These are phyloP conservation scores for Dothideomycetidae sp. DNA, from an alignment of 2,329 filamentous ascomycete genomes.

Conservation along the genomic window DNA sequence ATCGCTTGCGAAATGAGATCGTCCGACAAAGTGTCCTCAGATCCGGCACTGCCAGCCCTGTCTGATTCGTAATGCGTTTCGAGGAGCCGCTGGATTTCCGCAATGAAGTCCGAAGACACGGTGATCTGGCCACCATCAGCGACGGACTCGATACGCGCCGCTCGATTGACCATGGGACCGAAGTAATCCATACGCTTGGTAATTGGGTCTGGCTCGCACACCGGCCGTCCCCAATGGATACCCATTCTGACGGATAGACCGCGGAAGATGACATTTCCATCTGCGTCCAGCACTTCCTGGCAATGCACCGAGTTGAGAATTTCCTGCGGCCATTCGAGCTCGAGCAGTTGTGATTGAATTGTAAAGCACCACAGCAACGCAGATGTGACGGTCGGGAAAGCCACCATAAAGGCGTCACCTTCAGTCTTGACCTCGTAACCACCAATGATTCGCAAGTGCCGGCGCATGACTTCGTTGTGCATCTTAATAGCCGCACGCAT, in stretches of 20 bases:
- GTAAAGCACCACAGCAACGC: slow-evolving; percentile 94
- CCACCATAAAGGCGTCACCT: slow-evolving; percentile 99
- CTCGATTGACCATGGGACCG: slow-evolving; percentile 97
- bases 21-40: slow-evolving; percentile 62
- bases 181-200: slow-evolving; percentile 99
- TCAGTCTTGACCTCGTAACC: slow-evolving; percentile 99
- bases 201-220: slow-evolving; percentile 90
- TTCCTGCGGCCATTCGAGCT: slow-evolving; percentile 85
- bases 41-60: slow-evolving; percentile 50
- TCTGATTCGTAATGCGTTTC: slow-evolving; percentile 83
- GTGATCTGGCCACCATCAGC: slow-evolving; percentile 95
- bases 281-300: slow-evolving; percentile 66
- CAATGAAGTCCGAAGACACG: slow-evolving; percentile 92
- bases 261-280: slow-evolving; percentile 80
- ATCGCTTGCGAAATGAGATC: slow-evolving; percentile 64
- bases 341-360: slow-evolving; percentile 74
- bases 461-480: slow-evolving; percentile 92
- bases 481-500: slow-evolving; percentile 96
- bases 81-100: slow-evolving; percentile 80
- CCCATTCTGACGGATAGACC: slow-evolving; percentile 95
- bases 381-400: slow-evolving; percentile 89
- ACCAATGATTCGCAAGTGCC: slow-evolving; percentile 82
- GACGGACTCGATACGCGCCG: slow-evolving; percentile 81
- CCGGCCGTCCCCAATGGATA: slow-evolving; percentile 85
- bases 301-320: slow-evolving; percentile 78